Conservation (phyloP, 2,329 filamentous ascomycete species). For the Diplocarpon rosae region DNA sequence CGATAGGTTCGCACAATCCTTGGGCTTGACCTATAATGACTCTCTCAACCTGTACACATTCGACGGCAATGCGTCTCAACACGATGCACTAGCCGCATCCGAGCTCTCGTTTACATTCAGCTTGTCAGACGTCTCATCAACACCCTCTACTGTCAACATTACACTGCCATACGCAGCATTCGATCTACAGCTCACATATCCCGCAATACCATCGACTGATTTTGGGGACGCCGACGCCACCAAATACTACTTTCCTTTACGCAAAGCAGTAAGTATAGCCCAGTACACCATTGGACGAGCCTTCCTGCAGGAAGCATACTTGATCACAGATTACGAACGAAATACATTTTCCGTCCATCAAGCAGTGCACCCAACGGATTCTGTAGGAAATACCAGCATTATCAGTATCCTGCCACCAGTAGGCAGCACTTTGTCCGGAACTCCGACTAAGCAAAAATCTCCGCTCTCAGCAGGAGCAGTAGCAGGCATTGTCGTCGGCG, state of each 20-base stretch:
- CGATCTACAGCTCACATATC: constrained; percentile 24
- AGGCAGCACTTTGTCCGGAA: constrained; percentile 21
- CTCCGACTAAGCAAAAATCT: constrained; percentile 1
- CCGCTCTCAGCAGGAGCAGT: constrained; percentile 14
- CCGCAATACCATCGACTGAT: constrained; percentile 33
- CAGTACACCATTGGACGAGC: constrained; percentile 28
- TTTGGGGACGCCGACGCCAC: constrained; percentile 30
- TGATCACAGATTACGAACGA: constrained; percentile 28
- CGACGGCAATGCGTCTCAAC: constrained; percentile 42
- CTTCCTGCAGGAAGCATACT: constrained; percentile 29
- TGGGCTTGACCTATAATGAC: constrained; percentile 56
- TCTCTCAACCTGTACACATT: constrained; percentile 55
- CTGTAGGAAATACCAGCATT: constrained; percentile 19
- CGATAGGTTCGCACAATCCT: constrained; percentile 49
- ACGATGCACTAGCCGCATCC: constrained; percentile 32
- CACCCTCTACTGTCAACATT: constrained; percentile 34
- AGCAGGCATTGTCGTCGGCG: constrained; percentile 19
- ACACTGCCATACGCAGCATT: constrained; percentile 27
- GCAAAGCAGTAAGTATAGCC: constrained; percentile 19
- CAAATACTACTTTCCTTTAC: constrained; percentile 30
- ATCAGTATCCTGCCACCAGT: constrained; percentile 13
- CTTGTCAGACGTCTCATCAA: constrained; percentile 35
- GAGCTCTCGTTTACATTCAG: constrained; percentile 46
- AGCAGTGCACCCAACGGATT: constrained; percentile 21
- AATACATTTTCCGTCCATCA: constrained; percentile 26